Conservation (phyloP, 495 filamentous ascomycete genomes). For the Annulohypoxylon moriforme region DNA sequence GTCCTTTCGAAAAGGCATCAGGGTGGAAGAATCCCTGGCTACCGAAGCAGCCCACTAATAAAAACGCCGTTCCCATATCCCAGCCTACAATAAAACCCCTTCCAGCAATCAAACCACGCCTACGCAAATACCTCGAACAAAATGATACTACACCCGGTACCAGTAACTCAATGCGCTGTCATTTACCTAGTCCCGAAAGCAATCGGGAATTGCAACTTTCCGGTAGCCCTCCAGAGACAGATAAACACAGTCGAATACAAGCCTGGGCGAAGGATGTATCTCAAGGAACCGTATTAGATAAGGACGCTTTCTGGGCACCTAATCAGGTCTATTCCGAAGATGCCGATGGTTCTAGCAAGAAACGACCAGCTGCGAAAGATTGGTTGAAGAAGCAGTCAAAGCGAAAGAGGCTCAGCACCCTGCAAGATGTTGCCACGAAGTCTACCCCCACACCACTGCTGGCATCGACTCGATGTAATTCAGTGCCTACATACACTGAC, state of each 20-base stretch:
- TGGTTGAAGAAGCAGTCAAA: conserved; percentile 46
- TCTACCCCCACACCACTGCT: conserved; percentile 41
- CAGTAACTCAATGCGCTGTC: conserved; percentile 38
- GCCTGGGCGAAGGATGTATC: conserved; percentile 41
- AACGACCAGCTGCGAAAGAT: conserved; percentile 33
- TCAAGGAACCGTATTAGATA: conserved; percentile 17
- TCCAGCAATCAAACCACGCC: conserved; percentile 1
- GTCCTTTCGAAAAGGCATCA: conserved; percentile 67
- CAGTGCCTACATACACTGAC: conserved; percentile 5
- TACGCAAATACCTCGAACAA: conserved; percentile 1
- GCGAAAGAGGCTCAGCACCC: conserved; percentile 27
- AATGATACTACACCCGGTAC: conserved; percentile 24
- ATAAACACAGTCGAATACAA: conserved; percentile 36
- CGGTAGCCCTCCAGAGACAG: background rate
- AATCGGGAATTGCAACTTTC: conserved; percentile 32
- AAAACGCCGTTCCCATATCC: conserved; percentile 19
- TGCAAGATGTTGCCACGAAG: conserved; percentile 21
- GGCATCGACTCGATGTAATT: conserved; percentile 10
- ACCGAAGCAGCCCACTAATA: conserved; percentile 33
- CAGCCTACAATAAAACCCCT: conserved; percentile 11
- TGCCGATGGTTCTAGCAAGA: conserved; percentile 15
- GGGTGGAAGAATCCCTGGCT: conserved; percentile 76
- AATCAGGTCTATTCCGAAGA: background rate
- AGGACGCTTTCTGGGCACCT: conserved; percentile 49
- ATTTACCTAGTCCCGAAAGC: conserved; percentile 48